Conservation (phyloP, 1,139 yeast genomes). For the Pichia sp. region DNA sequence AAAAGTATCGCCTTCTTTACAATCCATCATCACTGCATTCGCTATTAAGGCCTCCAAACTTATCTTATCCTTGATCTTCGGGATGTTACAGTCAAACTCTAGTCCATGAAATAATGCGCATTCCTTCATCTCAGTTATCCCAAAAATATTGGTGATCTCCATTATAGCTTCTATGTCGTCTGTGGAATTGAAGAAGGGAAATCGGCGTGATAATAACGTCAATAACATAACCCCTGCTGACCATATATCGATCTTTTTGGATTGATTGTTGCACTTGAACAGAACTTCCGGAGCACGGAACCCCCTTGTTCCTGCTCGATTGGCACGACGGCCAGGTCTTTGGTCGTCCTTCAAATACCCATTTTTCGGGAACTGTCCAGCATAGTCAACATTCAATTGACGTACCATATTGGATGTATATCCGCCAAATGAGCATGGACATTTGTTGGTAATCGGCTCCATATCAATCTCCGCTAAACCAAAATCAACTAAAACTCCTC, state of each 20-base stretch:
- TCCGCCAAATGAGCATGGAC: slow-evolving; percentile 33
- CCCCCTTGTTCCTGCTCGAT: slow-evolving; percentile 97
- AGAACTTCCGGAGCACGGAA: slow-evolving; percentile 93
- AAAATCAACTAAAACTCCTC: slow-evolving; percentile 86
- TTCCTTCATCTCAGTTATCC: slow-evolving; percentile 64
- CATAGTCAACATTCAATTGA: slow-evolving; percentile 10
- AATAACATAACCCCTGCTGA: slow-evolving; percentile 84
- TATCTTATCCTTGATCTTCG: slow-evolving; percentile 36
- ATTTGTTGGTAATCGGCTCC: slow-evolving; percentile 21
- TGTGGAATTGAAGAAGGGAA: slow-evolving; percentile 83
- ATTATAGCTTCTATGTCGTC: slow-evolving; percentile 90
- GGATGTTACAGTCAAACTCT: slow-evolving; percentile 67
- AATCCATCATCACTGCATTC: slow-evolving; percentile 34
- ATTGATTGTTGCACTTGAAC: slow-evolving; percentile 81
- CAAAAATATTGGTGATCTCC: slow-evolving; percentile 82
- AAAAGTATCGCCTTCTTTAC: slow-evolving; percentile 32
- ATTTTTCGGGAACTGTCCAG: slow-evolving; percentile 36
- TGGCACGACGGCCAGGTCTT: slow-evolving; percentile 87
- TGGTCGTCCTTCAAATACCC: slow-evolving; percentile 81
- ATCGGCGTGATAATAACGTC: slow-evolving; percentile 65
- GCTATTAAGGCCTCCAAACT: slow-evolving; percentile 37
- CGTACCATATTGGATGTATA: slow-evolving; percentile 19
- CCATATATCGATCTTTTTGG: slow-evolving; percentile 83
- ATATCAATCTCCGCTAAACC: slow-evolving; percentile 68
- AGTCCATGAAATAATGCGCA: slow-evolving; percentile 87